Evolutionary conservation across 2,329 filamentous ascomycete species (phyloP), one percentile per base, ranked within the genome.

Genomic region (Lasiodiplodia sp.): DNA sequence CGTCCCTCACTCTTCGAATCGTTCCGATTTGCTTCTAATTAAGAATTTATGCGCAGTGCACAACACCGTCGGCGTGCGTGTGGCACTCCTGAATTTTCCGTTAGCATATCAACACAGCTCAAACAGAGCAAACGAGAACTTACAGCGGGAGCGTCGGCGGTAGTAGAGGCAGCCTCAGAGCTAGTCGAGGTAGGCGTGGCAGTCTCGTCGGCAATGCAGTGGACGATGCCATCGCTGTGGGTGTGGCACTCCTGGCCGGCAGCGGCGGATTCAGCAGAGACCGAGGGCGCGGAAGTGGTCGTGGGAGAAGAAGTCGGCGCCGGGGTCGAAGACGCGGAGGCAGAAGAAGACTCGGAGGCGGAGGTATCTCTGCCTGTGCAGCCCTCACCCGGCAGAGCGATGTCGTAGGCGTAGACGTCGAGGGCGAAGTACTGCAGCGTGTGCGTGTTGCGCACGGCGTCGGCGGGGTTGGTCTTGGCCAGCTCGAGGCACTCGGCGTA

Each of bases 381-480:
- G 0, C 89, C 89, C 34, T 85, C 82, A 0, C 89, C 89, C 0
- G 89, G 89, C 5, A 87, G 81, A 8, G 87, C 87, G 72, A 92
- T 83, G 69, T 92, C 89, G 71, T 85, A 88, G 0, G 89, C 89
- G 76, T 89, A 92, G 1, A 83, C 88, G 69, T 91, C 88, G 7
- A 91, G 84, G 4, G 90, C 89, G 75, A 92, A 92, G 77, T 89
- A 90, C 78, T 91, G 88, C 52, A 92, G 81, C 0, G 86, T 84
- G 71, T 91, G 85, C 38, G 86, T 89, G 78, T 92, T 89, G 34
- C 84, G 80, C 3, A 82, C 85, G 5, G 84, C 79, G 2, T 84
- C 81, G 31, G 83, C 82, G 4, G 81, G 78, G 8, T 86, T 83
- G 8, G 84, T 79, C 70, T 81, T 77, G 0, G 88, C 87, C 28